Evolutionary conservation across 2,329 filamentous ascomycete species (phyloP).

Genomic region (Fusarium illudens): DNA sequence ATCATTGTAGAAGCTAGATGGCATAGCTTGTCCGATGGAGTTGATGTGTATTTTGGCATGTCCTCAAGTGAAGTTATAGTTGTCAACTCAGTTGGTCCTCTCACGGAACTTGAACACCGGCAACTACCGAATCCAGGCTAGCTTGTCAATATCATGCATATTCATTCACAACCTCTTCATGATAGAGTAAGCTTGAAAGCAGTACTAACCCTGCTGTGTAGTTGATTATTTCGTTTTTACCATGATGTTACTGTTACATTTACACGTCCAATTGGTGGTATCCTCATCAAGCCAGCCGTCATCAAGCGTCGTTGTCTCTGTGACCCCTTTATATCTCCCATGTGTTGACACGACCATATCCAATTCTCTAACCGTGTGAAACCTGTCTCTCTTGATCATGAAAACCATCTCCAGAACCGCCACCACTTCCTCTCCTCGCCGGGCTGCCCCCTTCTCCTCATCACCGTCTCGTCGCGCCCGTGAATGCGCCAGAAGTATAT

Average conservation of each 20-base stretch:
- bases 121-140: too few species aligned
- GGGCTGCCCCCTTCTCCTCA: conserved; percentile 49
- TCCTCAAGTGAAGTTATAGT: background rate
- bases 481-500: conserved; percentile 90
- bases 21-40: background rate
- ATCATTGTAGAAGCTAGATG: background rate
- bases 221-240: conserved; percentile 3
- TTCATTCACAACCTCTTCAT: background rate
- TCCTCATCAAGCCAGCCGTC: conserved; percentile 12
- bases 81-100: background rate
- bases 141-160: background rate
- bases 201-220: background rate
- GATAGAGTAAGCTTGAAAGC: background rate
- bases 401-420: conserved; percentile 65
- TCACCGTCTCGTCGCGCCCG: conserved; percentile 63
- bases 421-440: conserved; percentile 56
- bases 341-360: conserved; percentile 6
- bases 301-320: conserved; percentile 5
- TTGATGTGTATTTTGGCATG: background rate
- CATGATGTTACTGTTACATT: conserved; percentile 12
- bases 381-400: background rate
- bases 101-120: background rate
- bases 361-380: background rate
- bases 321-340: background rate
- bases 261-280: conserved; percentile 14